Conservation (phyloP, 305 asterid genomes). For the Coffea humblotiana region DNA sequence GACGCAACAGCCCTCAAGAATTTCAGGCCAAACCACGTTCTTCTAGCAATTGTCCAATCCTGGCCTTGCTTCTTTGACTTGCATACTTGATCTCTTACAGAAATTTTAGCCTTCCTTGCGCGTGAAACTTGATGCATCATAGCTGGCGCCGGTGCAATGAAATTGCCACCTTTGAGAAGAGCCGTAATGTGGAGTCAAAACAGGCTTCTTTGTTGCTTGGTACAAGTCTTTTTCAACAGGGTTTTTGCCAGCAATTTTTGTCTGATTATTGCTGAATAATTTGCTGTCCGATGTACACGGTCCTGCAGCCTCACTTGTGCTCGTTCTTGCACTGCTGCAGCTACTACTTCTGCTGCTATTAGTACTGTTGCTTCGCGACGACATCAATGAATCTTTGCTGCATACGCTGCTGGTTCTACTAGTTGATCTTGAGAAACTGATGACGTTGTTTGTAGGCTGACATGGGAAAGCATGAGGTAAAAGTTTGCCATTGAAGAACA, state of each 20-base stretch:
- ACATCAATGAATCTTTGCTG: conserved; percentile 56
- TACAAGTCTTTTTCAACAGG: neutral
- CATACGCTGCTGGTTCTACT: conserved; percentile 62
- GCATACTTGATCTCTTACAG: conserved; percentile 14
- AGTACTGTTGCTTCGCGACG: conserved; percentile 78
- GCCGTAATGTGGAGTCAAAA: conserved; percentile 29
- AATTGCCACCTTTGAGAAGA: conserved; percentile 66
- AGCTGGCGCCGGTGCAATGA: conserved; percentile 56
- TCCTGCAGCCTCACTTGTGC: conserved; percentile 44
- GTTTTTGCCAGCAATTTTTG: conserved; percentile 6
- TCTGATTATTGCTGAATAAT: neutral
- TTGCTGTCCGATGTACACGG: conserved; percentile 20
- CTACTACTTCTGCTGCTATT: conserved; percentile 58
- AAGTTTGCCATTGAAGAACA: conserved; percentile 70
- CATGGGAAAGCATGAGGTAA: conserved; percentile 64
- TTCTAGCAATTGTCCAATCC: conserved; percentile 11
- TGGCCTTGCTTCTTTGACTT: conserved; percentile 22
- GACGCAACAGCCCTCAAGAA: conserved; percentile 51
- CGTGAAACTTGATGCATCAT: conserved; percentile 40
- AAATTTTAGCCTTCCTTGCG: conserved; percentile 25
- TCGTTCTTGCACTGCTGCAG: conserved; percentile 70
- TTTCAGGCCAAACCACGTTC: conserved; percentile 44
- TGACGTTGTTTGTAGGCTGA: conserved; percentile 23
- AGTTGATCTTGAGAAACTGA: conserved; percentile 50
- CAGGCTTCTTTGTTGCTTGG: conserved; percentile 22